Base-by-base conservation (phyloP, 2,329 filamentous ascomycete genomes). In the Elsinoe ampelina region DNA sequence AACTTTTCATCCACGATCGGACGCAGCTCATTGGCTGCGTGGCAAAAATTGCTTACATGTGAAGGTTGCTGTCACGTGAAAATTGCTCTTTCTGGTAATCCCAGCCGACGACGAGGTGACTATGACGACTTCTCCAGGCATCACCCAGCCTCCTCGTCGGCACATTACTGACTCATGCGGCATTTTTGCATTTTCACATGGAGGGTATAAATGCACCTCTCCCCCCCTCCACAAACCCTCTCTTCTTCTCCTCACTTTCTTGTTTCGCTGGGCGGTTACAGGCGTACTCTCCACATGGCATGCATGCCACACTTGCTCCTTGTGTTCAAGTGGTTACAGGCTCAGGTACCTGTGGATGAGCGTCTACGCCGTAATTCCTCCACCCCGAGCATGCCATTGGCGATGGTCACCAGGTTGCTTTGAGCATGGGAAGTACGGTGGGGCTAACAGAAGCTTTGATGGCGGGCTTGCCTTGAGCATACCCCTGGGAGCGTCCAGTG, bases 181-280 rank as follows among this genome's bases (percentile, higher is more conserved):
- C 5, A 30, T 30, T 30, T 30, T 30, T 30, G 26, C 10, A 30
- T 26, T 26, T 19, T 17, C 47, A 51, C 48, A 26, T 39, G 48
- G 6, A 32, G 13, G 30, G 22, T 48, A 39, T 56, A 56, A 32
- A 48, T 6, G 8, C 6, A 7, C 19, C 20, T 38, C 34, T 48
- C 30, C 19, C 54, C 26, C 36, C 54, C 42, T n/a, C 30, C 26
- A 10, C n/a, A 22, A 17, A 19, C 38, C 15, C 17, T 34, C 32
- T 56, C 42, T 47, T 48, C 47, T 41, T 48, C 41, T 48, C 30
- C 41, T 56, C 42, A 47, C 34, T 26, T 55, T 43, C 39, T 17
- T 38, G 32, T 52, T 52, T 39, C 32, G 32, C 48, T 35, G 41
- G 8, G 41, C 41, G 41, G 41, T 12, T 22, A 45, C 41, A 45